Evolutionary conservation across 805 yeast genomes (phyloP).

Genomic region (Candida pseudoglaebosa): DNA sequence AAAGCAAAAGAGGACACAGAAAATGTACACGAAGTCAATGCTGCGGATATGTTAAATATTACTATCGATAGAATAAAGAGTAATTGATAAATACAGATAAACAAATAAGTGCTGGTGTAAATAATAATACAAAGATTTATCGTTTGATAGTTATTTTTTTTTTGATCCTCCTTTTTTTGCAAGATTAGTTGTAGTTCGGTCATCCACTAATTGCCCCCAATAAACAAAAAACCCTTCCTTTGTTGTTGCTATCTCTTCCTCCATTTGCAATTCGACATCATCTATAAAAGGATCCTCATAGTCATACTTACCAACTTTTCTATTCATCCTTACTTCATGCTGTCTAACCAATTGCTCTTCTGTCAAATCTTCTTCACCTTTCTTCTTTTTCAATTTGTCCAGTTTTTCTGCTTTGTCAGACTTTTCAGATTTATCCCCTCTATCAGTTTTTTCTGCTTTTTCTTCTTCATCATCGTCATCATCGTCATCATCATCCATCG

Average conservation of each 20-base stretch:
- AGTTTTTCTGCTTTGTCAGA: background rate
- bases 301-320: conserved; percentile 88
- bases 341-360: conserved; percentile 43
- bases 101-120: background rate
- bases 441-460: conserved; percentile 7
- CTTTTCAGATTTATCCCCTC: conserved; percentile 6
- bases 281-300: conserved; percentile 93
- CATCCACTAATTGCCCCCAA: conserved; percentile 83
- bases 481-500: conserved; percentile 24
- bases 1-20: conserved; percentile 10
- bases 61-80: conserved; percentile 32
- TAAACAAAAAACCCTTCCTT: conserved; percentile 95
- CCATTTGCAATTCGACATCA: conserved; percentile 88
- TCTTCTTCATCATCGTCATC: conserved; percentile 20
- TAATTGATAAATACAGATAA: conserved; percentile 4
- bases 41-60: conserved; percentile 30
- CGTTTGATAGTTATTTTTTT: conserved; percentile 13
- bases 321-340: conserved; percentile 49
- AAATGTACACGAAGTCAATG: conserved; percentile 20
- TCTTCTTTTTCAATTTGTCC: conserved; percentile 14
- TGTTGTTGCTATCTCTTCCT: conserved; percentile 87
- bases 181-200: conserved; percentile 18
- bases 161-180: conserved; percentile 25
- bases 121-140: background rate
- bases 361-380: conserved; percentile 25